These are phyloP conservation scores for Thalassiosira allenii DNA, from an alignment of 352 stramenopile genomes.

Conservation along the genomic window DNA sequence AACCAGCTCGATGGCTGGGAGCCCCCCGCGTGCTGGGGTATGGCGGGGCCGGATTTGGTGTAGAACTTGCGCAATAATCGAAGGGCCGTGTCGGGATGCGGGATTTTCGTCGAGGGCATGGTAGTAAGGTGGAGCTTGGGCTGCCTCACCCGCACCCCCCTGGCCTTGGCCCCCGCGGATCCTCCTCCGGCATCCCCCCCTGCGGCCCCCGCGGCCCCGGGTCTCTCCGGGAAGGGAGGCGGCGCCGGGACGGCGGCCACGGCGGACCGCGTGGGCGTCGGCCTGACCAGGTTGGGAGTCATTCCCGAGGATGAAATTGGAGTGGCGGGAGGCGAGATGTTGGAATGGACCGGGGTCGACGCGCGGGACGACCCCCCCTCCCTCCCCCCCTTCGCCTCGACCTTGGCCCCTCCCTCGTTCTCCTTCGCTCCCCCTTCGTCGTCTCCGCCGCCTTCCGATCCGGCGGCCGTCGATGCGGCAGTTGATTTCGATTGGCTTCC, in stretches of 20 bases:
- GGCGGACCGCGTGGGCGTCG: not conserved
- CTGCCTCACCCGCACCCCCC: not conserved
- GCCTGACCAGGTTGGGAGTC: not conserved
- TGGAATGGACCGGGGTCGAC: constrained; percentile 36
- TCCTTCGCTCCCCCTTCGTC: not conserved
- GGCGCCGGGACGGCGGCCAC: too few species aligned
- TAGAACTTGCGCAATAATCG: constrained; percentile 79
- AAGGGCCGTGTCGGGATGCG: constrained; percentile 64
- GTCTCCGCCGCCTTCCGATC: not conserved
- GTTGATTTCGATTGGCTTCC: not conserved
- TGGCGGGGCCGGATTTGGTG: constrained; percentile 57
- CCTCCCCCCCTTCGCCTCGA: not conserved
- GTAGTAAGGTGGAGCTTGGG: not conserved
- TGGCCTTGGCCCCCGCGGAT: not conserved
- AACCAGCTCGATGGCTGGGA: constrained; percentile 55
- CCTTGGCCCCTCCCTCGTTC: not conserved
- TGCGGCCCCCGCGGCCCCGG: not conserved
- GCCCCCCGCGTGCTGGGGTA: constrained; percentile 67
- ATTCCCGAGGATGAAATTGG: not conserved
- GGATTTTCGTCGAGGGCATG: constrained; percentile 34
- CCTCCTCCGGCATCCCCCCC: not conserved
- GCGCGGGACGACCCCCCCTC: constrained; percentile 15
- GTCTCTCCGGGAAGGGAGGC: too few species aligned
- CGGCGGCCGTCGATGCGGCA: not conserved
- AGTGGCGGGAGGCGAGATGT: not conserved